phyloP scores from a whole-genome alignment of 768 basidiomycete genomes.

The Lyophyllum semitale region DNA sequence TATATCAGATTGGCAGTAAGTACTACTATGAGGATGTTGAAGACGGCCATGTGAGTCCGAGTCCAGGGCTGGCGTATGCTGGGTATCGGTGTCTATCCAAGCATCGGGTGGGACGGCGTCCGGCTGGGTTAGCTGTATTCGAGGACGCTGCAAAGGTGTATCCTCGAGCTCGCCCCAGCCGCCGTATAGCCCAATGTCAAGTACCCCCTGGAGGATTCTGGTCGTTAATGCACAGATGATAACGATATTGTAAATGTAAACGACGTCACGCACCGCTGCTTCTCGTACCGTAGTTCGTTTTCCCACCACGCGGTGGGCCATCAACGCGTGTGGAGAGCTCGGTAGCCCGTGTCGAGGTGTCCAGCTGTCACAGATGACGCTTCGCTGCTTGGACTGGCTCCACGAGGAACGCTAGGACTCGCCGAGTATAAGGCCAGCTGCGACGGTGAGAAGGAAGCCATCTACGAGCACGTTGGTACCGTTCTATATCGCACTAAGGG shows the following conservation, averaged over 20 bases:
- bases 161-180: constrained; percentile 68
- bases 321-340: constrained; percentile 40
- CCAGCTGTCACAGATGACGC: constrained; percentile 72
- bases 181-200: constrained; percentile 65
- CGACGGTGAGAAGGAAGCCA: constrained; percentile 81
- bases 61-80: constrained; percentile 1
- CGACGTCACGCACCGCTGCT: constrained; percentile 46
- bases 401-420: constrained; percentile 78
- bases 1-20: not conserved
- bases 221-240: constrained; percentile 51
- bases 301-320: constrained; percentile 41
- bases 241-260: too few species aligned
- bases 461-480: constrained; percentile 86
- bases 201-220: constrained; percentile 67
- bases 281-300: constrained; percentile 45
- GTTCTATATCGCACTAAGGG: constrained; percentile 76
- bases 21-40: not conserved
- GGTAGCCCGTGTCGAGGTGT: constrained; percentile 49
- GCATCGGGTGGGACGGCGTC: constrained; percentile 1
- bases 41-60: not conserved
- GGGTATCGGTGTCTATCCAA: constrained; percentile 5
- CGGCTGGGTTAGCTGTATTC: constrained; percentile 11
- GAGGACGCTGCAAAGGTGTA: constrained; percentile 47
- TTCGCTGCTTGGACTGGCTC: constrained; percentile 69
- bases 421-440: constrained; percentile 69